Evolutionary conservation across 768 basidiomycete genomes (phyloP), one percentile per base, ranked within the genome.

Genomic region (Pisolithus microcarpus): DNA sequence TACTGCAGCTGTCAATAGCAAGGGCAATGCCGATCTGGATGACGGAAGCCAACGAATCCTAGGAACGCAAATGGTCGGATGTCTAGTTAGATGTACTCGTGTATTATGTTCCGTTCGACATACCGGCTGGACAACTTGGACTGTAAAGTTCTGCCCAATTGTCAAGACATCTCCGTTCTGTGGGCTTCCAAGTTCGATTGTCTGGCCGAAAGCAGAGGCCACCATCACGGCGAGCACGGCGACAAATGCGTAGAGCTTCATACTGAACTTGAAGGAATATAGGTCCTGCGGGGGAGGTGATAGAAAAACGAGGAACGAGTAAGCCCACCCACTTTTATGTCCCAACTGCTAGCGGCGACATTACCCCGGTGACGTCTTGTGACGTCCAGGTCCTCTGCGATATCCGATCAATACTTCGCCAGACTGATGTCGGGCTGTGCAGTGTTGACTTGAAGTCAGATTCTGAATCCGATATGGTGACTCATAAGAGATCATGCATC

Each of bases 11-110:
- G 23, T 18, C 36, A 5, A 66, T 54, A 3, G 61, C 55, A 9
- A 66, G 64, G 15, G 65, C 65, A 16, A 66, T 67, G 36, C 65
- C 65, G n/a, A 67, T 62, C 43, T 67, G 63, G 44, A 53, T 55
- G 44, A 58, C 58, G 6, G 43, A 43, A 13, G 37, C 50, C 1
- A 58, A 26, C 19, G 64, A 66, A 26, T 0, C 18, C 65, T 68
- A n/a, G 7, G 1, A 15, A 23, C 9, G 7, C 5, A 30, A 13
- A 15, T 47, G 13, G 30, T 30, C 30, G 10, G 11, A 15, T 15
- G 34, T 34, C 34, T 34, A 13, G 4, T 34, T 34, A 37, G 30
- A 36, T 24, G 19, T 26, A 5, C 16, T 21, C n/a, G 10, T 8
- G 46, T 15, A 16, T 3, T 11, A 34, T 28, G 18, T 26, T 16